These are phyloP conservation scores for Podila epicladia DNA, from an alignment of 192 early-diverging fungal genomes.

Conservation along the genomic window DNA sequence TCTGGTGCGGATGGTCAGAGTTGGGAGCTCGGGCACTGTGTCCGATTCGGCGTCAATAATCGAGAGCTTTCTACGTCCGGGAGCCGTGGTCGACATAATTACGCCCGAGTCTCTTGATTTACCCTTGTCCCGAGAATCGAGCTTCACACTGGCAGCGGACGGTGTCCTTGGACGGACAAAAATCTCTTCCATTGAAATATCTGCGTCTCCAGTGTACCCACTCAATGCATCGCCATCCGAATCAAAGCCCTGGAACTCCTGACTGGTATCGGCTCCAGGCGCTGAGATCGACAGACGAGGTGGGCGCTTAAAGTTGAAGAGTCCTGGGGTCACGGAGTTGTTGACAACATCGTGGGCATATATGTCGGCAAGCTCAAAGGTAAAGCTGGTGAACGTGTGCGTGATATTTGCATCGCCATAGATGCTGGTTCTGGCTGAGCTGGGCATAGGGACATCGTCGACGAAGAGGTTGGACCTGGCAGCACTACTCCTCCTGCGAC, in stretches of 20 bases:
- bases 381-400: slow-evolving; percentile 46
- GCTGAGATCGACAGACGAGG: neutral
- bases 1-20: slow-evolving; percentile 19
- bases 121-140: slow-evolving; percentile 4
- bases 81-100: neutral
- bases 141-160: too few relatives aligned
- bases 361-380: slow-evolving; percentile 41
- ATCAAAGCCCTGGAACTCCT: slow-evolving; percentile 41
- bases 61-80: slow-evolving; percentile 19
- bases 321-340: slow-evolving; percentile 35
- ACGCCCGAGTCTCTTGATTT: slow-evolving; percentile 18
- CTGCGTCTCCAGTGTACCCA: slow-evolving; percentile 47
- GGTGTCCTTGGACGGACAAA: slow-evolving; percentile 33
- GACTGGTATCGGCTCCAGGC: slow-evolving; percentile 6
- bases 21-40: slow-evolving; percentile 27
- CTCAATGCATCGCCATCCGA: slow-evolving; percentile 48
- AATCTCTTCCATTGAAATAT: slow-evolving; percentile 48
- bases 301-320: slow-evolving; percentile 43
- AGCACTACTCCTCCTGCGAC: slow-evolving; percentile 30
- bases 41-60: slow-evolving; percentile 42
- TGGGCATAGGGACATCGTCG: neutral
- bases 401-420: slow-evolving; percentile 28
- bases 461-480: slow-evolving; percentile 22
- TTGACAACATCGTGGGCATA: slow-evolving; percentile 42
- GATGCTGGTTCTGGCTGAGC: neutral